phyloP scores from a whole-genome alignment of 148 eudicot genomes.

The Euryodendron excelsum region DNA sequence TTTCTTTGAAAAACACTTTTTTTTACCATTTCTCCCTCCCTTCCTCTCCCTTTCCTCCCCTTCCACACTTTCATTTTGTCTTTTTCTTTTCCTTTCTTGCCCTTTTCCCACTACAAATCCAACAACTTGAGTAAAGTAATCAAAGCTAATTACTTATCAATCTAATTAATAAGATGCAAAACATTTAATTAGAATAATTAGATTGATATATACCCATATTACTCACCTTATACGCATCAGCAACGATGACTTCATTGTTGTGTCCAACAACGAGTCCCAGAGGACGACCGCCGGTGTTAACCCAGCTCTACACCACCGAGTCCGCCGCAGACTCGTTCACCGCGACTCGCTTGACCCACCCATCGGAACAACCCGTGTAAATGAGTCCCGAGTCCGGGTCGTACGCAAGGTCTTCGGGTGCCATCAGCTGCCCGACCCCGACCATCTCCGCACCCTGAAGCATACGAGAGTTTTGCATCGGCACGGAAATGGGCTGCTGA shows the following conservation, averaged over 20 bases:
- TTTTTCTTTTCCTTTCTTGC: too few species aligned
- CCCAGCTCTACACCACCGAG: conserved; percentile 60
- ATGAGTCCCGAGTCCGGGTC: conserved; percentile 37
- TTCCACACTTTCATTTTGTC: too few species aligned
- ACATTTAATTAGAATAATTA: too few species aligned
- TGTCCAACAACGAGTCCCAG: conserved; percentile 59
- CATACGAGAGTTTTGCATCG: conserved; percentile 29
- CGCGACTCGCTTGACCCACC: conserved; percentile 66
- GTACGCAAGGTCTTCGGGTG: conserved; percentile 61
- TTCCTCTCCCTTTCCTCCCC: too few species aligned
- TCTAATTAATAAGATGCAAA: background rate
- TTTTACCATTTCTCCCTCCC: too few species aligned
- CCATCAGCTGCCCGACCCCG: conserved; percentile 40
- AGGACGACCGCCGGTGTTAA: conserved; percentile 71
- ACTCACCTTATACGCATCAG: conserved; percentile 60
- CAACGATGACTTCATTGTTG: conserved; percentile 51
- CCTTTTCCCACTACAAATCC: too few species aligned
- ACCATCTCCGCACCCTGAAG: conserved; percentile 44
- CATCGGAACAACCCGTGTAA: conserved; percentile 61
- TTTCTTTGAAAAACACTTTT: too few species aligned
- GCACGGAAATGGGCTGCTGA: conserved; percentile 14
- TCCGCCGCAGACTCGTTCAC: conserved; percentile 25
- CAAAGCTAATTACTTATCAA: too few species aligned
- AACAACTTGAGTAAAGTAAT: too few species aligned
- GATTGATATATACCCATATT: background rate